Evolutionary conservation across 768 basidiomycete species (phyloP).

Genomic region (Leccinellum luteum): DNA sequence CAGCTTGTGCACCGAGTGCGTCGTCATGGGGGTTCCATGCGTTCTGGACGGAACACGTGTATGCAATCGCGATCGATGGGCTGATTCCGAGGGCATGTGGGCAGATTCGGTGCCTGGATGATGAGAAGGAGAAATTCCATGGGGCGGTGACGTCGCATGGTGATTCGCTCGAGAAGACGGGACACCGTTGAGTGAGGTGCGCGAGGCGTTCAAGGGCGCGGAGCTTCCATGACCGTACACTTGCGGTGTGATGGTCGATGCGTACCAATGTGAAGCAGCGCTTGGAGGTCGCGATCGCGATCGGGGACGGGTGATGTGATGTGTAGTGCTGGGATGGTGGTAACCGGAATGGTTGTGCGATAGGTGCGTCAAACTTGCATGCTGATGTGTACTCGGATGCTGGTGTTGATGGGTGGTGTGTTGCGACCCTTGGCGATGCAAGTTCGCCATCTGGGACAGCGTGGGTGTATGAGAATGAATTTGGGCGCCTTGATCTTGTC

Average conservation of each 20-base stretch:
- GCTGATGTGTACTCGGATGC: slow-evolving; percentile 6
- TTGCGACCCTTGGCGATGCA: slow-evolving; percentile 21
- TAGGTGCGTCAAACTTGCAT: slow-evolving; percentile 12
- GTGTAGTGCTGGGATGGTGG: slow-evolving; percentile 13
- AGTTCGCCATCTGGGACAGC: slow-evolving; percentile 5
- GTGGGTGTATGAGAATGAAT: slow-evolving; percentile 1
- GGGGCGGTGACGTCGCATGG: slow-evolving; percentile 10
- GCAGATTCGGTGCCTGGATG: slow-evolving; percentile 2
- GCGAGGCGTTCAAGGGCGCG: slow-evolving; percentile 17
- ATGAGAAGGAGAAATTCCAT: slow-evolving; percentile 2
- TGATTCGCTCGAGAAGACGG: slow-evolving; percentile 12
- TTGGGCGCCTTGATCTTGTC: slow-evolving; percentile 1
- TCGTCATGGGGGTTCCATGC: neutral
- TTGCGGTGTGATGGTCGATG: slow-evolving; percentile 25
- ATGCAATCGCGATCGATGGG: slow-evolving; percentile 19
- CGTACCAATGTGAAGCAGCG: slow-evolving; percentile 31
- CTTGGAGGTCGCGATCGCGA: slow-evolving; percentile 30
- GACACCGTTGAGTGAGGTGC: slow-evolving; percentile 19
- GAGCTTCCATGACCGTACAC: slow-evolving; percentile 27
- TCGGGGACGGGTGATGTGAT: slow-evolving; percentile 20
- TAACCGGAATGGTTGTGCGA: slow-evolving; percentile 10
- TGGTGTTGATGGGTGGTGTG: slow-evolving; percentile 11
- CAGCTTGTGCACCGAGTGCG: neutral
- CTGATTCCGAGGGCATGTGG: slow-evolving; percentile 9
- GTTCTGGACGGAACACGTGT: slow-evolving; percentile 8